These are phyloP conservation scores for Plasmodium coatneyi DNA, from an alignment of 169 alveolate species.

Conservation along the genomic window DNA sequence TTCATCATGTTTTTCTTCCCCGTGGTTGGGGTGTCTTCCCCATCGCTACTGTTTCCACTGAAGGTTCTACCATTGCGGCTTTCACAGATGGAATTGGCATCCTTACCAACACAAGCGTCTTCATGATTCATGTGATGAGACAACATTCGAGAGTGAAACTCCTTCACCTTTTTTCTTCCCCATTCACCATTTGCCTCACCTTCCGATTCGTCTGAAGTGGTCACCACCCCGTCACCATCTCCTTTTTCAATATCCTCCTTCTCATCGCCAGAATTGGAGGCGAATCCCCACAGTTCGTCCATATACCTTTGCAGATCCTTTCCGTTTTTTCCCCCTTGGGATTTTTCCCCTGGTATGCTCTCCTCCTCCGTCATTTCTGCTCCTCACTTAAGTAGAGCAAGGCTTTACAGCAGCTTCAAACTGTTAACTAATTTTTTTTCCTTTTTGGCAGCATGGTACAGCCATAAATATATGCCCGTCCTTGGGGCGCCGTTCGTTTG, in stretches of 20 bases:
- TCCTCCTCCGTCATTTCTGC: neutral
- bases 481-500: neutral
- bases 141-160: neutral
- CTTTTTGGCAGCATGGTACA: neutral
- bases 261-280: constrained; percentile 3
- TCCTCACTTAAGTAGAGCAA: neutral
- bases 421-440: neutral
- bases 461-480: neutral
- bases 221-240: neutral
- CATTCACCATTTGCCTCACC: neutral
- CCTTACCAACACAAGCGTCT: neutral
- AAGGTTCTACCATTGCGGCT: neutral
- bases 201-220: neutral
- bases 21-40: neutral
- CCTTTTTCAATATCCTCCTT: neutral
- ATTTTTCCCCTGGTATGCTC: neutral
- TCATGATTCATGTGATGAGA: neutral
- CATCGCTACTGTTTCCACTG: neutral
- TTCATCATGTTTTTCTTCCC: neutral
- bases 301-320: constrained; percentile 26
- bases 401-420: neutral
- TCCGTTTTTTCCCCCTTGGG: neutral
- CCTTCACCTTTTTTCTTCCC: neutral
- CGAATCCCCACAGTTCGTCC: constrained; percentile 61
- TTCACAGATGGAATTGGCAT: neutral